Evolutionary conservation across 2,329 filamentous ascomycete genomes (phyloP).

Genomic region (Macrophomina phaseolina): DNA sequence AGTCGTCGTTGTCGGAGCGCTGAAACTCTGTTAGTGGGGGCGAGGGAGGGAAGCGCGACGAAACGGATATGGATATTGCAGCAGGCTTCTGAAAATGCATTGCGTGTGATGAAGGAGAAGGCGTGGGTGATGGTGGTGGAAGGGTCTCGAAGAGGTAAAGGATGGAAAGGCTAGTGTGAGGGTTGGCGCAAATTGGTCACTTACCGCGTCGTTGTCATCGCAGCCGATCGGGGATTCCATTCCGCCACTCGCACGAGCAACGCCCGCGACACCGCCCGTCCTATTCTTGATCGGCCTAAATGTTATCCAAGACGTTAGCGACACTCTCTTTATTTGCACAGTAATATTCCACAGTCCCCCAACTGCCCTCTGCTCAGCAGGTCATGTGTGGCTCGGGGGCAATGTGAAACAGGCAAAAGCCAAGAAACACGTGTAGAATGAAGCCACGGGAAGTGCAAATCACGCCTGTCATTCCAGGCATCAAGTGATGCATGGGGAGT

Average conservation of each 20-base stretch:
- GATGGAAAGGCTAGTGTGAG: slow-evolving; percentile 45
- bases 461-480: slow-evolving; percentile 7
- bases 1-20: slow-evolving; percentile 77
- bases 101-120: slow-evolving; percentile 40
- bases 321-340: neutral
- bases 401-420: slow-evolving; percentile 27
- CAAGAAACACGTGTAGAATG: slow-evolving; percentile 26
- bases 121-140: slow-evolving; percentile 27
- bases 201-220: slow-evolving; percentile 62
- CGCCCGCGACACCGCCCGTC: slow-evolving; percentile 69
- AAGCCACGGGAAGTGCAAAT: slow-evolving; percentile 13
- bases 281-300: slow-evolving; percentile 78
- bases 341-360: neutral
- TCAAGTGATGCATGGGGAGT: slow-evolving; percentile 4
- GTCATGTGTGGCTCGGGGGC: slow-evolving; percentile 9
- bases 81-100: slow-evolving; percentile 38
- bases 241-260: slow-evolving; percentile 69
- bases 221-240: slow-evolving; percentile 66
- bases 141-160: slow-evolving; percentile 37
- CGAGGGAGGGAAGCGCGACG: slow-evolving; percentile 36
- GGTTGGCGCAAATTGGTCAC: slow-evolving; percentile 51
- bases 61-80: slow-evolving; percentile 22
- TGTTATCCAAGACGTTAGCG: slow-evolving; percentile 31
- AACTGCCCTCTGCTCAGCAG: neutral
- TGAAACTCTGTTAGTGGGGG: slow-evolving; percentile 48